These are phyloP conservation scores for Tilletia indica DNA, from an alignment of 1,284 basidiomycete genomes.

Conservation along the genomic window DNA sequence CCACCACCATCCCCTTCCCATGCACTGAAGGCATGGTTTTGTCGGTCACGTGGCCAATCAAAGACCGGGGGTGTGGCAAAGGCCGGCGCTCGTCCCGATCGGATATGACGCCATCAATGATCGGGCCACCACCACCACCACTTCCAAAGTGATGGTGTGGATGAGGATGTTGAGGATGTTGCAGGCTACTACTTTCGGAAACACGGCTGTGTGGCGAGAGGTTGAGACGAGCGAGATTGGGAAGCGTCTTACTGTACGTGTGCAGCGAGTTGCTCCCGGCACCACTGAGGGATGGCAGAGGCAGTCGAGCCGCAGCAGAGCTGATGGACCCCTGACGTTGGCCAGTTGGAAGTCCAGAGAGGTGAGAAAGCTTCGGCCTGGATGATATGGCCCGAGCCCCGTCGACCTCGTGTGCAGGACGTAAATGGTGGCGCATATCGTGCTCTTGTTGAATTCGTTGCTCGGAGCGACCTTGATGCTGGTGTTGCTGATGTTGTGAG, in stretches of 20 bases:
- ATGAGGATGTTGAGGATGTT: no score
- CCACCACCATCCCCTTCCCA: no score
- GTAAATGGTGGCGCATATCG: no score
- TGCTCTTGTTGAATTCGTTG: no score
- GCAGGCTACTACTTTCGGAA: no score
- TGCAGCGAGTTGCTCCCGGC: background rate
- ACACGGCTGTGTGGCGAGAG: conserved; percentile 1
- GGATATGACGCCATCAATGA: conserved; percentile 5
- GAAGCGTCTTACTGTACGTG: conserved; percentile 8
- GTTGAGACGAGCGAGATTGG: conserved; percentile 11
- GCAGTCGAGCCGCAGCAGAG: conserved; percentile 8
- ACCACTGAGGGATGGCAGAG: conserved; percentile 10
- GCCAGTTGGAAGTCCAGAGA: no score
- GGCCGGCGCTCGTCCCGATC: background rate
- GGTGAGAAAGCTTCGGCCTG: no score
- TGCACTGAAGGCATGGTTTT: no score
- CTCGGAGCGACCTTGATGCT: no score
- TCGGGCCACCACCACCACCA: background rate
- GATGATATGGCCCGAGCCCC: no score
- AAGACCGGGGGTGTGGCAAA: background rate
- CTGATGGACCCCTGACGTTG: background rate
- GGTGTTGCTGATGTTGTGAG: no score
- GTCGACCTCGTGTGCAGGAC: no score
- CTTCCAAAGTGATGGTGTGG: background rate
- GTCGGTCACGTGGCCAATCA: conserved; percentile 4